Evolutionary conservation across 2,329 filamentous ascomycete genomes (phyloP).

Genomic region (Microdochium nivale): DNA sequence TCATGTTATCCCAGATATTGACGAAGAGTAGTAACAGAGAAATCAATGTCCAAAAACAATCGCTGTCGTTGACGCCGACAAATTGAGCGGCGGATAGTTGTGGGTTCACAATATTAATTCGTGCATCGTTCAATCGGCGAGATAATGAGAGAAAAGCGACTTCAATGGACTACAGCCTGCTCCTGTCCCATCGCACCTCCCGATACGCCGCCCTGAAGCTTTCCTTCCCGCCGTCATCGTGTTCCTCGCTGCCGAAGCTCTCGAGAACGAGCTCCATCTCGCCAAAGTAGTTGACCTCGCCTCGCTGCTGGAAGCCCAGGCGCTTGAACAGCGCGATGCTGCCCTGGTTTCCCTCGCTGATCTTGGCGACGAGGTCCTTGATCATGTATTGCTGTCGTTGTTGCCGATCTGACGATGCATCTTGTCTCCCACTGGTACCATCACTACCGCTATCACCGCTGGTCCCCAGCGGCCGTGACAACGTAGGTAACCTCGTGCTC

Average conservation of each 20-base stretch:
- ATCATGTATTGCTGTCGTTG: constrained; percentile 14
- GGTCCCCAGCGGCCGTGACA: no score
- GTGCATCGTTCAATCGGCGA: no score
- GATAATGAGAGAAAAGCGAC: no score
- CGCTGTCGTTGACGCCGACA: no score
- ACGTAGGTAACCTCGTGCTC: constrained; percentile 8
- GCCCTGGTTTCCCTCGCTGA: constrained; percentile 43
- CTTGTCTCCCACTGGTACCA: constrained; percentile 6
- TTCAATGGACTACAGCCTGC: background rate
- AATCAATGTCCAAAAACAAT: no score
- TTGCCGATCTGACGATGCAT: background rate
- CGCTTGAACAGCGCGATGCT: constrained; percentile 43
- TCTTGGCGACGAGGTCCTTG: constrained; percentile 49
- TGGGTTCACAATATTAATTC: no score
- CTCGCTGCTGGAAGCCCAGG: constrained; percentile 43
- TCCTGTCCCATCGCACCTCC: constrained; percentile 2
- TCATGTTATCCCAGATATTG: no score
- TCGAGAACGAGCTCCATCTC: constrained; percentile 43
- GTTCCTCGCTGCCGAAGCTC: constrained; percentile 11
- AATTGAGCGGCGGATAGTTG: no score
- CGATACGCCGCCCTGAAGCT: constrained; percentile 3
- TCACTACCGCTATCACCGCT: no score
- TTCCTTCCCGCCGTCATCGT: background rate
- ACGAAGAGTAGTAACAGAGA: no score
- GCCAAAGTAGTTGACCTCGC: constrained; percentile 49